Evolutionary conservation across 805 yeast genomes (phyloP).

Genomic region (Ogataea angusta): DNA sequence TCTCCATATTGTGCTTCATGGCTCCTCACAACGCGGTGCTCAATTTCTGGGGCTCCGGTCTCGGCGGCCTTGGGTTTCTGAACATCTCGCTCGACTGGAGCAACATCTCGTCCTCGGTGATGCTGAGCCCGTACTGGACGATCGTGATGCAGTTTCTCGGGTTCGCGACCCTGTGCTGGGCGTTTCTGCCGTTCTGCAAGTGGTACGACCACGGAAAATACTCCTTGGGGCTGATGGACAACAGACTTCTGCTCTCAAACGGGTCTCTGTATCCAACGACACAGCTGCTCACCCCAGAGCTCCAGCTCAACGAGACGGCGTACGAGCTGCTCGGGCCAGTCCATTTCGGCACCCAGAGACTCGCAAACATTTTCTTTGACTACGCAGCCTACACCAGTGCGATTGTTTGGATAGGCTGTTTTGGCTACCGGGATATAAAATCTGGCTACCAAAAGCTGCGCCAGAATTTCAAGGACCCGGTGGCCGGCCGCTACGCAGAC

Average conservation of each 20-base stretch:
- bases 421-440: conserved; percentile 26
- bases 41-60: conserved; percentile 49
- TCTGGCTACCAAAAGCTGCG: conserved; percentile 11
- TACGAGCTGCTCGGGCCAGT: conserved; percentile 44
- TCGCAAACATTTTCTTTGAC: conserved; percentile 51
- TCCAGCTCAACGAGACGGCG: conserved; percentile 43
- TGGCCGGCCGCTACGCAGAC: conserved; percentile 32
- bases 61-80: conserved; percentile 50
- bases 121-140: conserved; percentile 52
- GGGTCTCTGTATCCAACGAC: conserved; percentile 43
- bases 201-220: conserved; percentile 34
- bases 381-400: conserved; percentile 52
- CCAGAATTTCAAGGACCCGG: neutral
- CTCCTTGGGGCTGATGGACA: conserved; percentile 46
- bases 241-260: conserved; percentile 35
- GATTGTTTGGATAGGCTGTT: conserved; percentile 39
- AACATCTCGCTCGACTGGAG: conserved; percentile 52
- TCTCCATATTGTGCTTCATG: conserved; percentile 48
- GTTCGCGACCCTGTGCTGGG: conserved; percentile 47
- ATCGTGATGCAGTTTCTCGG: conserved; percentile 47
- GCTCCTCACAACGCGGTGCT: conserved; percentile 40
- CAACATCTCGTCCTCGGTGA: conserved; percentile 46
- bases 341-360: conserved; percentile 45
- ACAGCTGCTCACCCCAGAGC: conserved; percentile 38
- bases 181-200: conserved; percentile 44